Base-by-base conservation (phyloP, 2,329 filamentous ascomycete genomes). In the Venturia effusa region DNA sequence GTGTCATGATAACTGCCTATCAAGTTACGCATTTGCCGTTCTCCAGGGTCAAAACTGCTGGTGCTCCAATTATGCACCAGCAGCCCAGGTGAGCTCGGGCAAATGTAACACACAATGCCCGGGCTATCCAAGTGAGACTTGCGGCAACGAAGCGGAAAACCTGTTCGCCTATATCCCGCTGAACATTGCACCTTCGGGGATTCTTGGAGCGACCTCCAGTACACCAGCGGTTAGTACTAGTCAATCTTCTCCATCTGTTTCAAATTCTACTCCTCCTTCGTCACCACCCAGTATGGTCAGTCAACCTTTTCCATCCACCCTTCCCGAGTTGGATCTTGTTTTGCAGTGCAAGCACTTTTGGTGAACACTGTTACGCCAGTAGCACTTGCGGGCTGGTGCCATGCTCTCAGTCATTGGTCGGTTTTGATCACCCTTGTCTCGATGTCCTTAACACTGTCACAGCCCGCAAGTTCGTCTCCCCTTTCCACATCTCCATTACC, bases 51-150 rank as follows among this genome's bases (percentile, higher is more conserved):
- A 83, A 39, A 74, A 80, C 61, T 93, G 89, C 72, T 93, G 88
- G 88, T 93, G 89, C 72, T 87, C 87, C 43, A 82, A 91, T 71
- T 86, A 86, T 69, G 79, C 80, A 1, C 89, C 89, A 10, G 71
- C 71, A 24, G 68, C 74, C 6, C 74, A 76, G 65, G 62, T 69
- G n/a, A 68, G 72, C 64, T 68, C 72, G 27, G 67, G 68, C 67
- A 77, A 77, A 61, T 93, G 89, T 74, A 74, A 80, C 67, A 73
- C 72, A 0, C 61, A 74, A 19, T 93, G 89, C 68, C 88, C 88
- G 10, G 89, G 88, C n/a, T 93, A 82, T 70, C 83, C 83, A 0
- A 40, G 62, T 1, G 88, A 92, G 67, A 74, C 78, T 13, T 93
- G 89, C 70, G 89, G 89, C 66, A 84, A 83, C 41, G 68, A 70